Percentiles rank a stretch among this genome's conserved stretches.
phyloP scores from a whole-genome alignment of 441 rosid species.

The Gossypium schwendimanii region DNA sequence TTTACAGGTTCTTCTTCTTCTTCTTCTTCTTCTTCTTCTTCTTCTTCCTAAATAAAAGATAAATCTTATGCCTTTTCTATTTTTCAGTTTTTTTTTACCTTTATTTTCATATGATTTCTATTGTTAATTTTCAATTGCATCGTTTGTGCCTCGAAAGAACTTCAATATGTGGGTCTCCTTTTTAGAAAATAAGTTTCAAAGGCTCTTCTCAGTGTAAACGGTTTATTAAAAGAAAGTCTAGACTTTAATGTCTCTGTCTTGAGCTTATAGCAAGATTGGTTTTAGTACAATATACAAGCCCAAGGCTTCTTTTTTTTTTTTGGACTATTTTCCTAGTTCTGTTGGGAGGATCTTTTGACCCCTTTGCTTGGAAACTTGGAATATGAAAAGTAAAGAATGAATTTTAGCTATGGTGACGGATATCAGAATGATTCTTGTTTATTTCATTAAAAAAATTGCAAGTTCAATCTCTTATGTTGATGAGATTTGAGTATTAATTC shows the following conservation, averaged over 20 bases:
- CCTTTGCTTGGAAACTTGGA: background rate
- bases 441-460: background rate
- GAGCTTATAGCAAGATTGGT: background rate
- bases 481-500: background rate
- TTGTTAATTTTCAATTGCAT: background rate
- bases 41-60: background rate
- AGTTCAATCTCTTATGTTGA: background rate
- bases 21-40: slow-evolving; percentile 3
- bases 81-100: background rate
- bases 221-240: background rate
- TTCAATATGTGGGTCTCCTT: background rate
- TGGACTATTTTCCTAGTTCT: background rate
- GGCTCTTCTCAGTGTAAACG: background rate
- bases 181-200: background rate
- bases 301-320: background rate
- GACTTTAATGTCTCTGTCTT: background rate
- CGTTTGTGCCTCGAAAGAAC: background rate
- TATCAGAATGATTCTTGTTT: background rate
- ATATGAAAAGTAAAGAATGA: background rate
- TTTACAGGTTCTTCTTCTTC: slow-evolving; percentile 47
- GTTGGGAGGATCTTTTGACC: background rate
- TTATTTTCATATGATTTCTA: background rate
- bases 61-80: background rate
- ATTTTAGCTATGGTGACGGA: background rate
- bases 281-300: background rate